A percentile compares a stretch with the other conserved stretches of the same genome.
phyloP scores from a whole-genome alignment of 768 basidiomycete species.

The Lentinula edodes region DNA sequence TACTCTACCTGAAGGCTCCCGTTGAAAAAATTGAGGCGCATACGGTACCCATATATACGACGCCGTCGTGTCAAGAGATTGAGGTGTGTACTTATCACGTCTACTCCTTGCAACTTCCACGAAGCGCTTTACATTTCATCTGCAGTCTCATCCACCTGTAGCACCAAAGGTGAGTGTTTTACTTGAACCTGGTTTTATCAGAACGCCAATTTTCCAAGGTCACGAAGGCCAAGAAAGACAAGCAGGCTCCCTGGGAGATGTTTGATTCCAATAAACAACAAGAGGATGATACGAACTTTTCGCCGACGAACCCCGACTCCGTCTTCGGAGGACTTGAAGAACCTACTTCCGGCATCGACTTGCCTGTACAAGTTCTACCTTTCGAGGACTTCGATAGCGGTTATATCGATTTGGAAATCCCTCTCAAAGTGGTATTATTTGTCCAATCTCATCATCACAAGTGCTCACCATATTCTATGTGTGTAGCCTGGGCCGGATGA shows the following conservation, averaged over 20 bases:
- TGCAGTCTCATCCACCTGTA: neutral
- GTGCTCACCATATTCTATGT: neutral
- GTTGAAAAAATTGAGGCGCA: neutral
- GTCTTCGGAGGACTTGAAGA: neutral
- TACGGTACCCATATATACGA: neutral
- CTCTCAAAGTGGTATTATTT: neutral
- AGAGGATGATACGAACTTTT: neutral
- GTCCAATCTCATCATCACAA: neutral
- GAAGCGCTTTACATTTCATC: neutral
- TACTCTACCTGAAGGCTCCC: neutral
- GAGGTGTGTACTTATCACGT: neutral
- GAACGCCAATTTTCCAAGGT: constrained; percentile 1
- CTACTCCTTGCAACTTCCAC: neutral
- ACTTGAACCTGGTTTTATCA: neutral
- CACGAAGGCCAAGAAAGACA: constrained; percentile 16
- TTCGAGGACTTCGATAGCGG: neutral
- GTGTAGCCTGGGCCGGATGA: neutral
- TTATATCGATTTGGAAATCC: neutral
- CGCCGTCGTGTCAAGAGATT: neutral
- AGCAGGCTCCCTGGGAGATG: constrained; percentile 26
- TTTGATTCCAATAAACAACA: constrained; percentile 12
- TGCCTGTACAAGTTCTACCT: constrained; percentile 9
- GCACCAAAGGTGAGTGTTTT: neutral
- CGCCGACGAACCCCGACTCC: constrained; percentile 11
- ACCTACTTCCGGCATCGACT: neutral